A percentile compares a stretch with the other conserved stretches of the same genome.
These are phyloP conservation scores for Penicillium oxalicum DNA, from an alignment of 2,329 filamentous ascomycete species.

Conservation along the genomic window DNA sequence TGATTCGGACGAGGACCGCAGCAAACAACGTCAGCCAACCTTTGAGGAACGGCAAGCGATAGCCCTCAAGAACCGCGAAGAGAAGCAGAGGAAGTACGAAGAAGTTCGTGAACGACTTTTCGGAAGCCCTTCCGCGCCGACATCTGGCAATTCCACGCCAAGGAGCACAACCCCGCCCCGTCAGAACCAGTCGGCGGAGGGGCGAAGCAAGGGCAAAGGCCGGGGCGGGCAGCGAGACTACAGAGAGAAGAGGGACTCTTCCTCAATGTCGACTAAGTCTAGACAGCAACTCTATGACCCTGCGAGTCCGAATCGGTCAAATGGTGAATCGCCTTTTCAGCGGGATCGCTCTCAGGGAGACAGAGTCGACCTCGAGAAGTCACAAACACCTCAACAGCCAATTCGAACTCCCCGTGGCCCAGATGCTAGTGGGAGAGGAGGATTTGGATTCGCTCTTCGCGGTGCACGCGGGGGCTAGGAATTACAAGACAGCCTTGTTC, in stretches of 20 bases:
- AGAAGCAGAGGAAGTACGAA: constrained; percentile 85
- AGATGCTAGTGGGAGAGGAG: constrained; percentile 67
- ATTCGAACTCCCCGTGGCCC: constrained; percentile 72
- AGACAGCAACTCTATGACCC: constrained; percentile 75
- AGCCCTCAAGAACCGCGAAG: constrained; percentile 73
- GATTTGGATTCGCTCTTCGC: constrained; percentile 67
- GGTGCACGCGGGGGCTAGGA: constrained; percentile 45
- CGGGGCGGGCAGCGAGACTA: constrained; percentile 45
- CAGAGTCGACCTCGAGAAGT: constrained; percentile 33
- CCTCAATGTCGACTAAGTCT: constrained; percentile 33
- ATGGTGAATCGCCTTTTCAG: constrained; percentile 42
- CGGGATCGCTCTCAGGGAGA: constrained; percentile 38
- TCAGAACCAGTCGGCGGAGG: constrained; percentile 27
- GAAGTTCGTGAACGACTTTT: constrained; percentile 85
- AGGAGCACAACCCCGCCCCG: constrained; percentile 57
- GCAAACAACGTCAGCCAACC: constrained; percentile 58
- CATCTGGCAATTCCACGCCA: constrained; percentile 56
- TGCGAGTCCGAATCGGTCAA: constrained; percentile 60
- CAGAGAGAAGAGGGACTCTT: constrained; percentile 39
- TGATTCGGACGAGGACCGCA: constrained; percentile 59
- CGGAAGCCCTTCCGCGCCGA: constrained; percentile 49
- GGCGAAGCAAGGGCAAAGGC: constrained; percentile 43
- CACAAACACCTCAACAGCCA: constrained; percentile 48
- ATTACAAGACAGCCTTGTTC: constrained; percentile 6
- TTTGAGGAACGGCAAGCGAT: constrained; percentile 72